These are phyloP conservation scores for Colletotrichum sojae DNA, from an alignment of 2,329 filamentous ascomycete genomes.

Conservation along the genomic window DNA sequence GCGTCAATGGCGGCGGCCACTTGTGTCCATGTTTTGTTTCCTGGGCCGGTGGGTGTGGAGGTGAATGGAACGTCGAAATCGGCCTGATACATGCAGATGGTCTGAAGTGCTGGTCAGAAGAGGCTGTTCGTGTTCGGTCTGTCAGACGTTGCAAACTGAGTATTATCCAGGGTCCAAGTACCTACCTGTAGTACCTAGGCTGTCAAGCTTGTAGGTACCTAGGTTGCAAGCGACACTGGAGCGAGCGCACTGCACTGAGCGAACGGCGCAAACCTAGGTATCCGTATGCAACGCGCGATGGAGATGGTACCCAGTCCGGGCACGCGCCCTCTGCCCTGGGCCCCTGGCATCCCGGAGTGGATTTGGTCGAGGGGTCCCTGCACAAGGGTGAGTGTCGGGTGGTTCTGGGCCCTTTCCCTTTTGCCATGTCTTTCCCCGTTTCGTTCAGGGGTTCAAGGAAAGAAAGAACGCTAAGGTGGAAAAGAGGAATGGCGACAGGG, in stretches of 20 bases:
- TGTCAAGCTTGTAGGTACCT: too few relatives aligned
- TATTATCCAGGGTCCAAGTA: too few relatives aligned
- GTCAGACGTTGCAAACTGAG: too few relatives aligned
- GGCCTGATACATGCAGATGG: not conserved
- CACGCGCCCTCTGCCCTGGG: not conserved
- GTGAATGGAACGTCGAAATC: slow-evolving; percentile 5
- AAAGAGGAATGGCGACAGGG: slow-evolving; percentile 32
- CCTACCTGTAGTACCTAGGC: too few relatives aligned
- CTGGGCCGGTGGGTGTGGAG: not conserved
- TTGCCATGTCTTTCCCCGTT: slow-evolving; percentile 38
- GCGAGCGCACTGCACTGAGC: too few relatives aligned
- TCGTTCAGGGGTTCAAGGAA: slow-evolving; percentile 29
- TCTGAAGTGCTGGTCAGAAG: too few relatives aligned
- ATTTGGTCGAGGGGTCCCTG: slow-evolving; percentile 21
- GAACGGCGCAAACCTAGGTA: too few relatives aligned
- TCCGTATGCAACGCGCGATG: not conserved
- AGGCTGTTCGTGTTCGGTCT: too few relatives aligned
- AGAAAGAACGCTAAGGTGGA: slow-evolving; percentile 24
- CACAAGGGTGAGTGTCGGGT: slow-evolving; percentile 19
- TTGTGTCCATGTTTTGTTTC: slow-evolving; percentile 17
- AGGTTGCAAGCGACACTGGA: too few relatives aligned
- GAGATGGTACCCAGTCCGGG: too few relatives aligned
- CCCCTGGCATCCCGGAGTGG: not conserved
- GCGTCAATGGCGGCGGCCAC: slow-evolving; percentile 18
- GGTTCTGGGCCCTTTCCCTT: slow-evolving; percentile 37